A percentile compares a stretch with the other conserved stretches of the same genome.
Conservation (phyloP, 2,329 filamentous ascomycete species). For the Aspergillus puulaauensis region DNA sequence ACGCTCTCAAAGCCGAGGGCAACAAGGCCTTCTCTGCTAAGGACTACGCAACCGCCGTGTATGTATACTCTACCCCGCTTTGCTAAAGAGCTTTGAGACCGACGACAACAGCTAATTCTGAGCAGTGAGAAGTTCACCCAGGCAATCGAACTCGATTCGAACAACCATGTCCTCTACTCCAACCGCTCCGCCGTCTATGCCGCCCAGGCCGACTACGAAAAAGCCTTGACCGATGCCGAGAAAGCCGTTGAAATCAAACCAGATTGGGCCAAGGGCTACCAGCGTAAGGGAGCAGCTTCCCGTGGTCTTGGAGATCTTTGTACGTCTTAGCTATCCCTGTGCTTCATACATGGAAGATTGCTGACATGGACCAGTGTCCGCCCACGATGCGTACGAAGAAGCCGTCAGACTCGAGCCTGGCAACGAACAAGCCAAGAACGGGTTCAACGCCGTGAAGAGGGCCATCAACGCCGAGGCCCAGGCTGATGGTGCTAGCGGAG, state of each 20-base stretch:
- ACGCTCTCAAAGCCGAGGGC: constrained; percentile 91
- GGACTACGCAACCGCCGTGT: constrained; percentile 96
- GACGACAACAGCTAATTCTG: constrained; percentile 5
- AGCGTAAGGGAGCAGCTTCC: constrained; percentile 84
- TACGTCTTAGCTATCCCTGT: constrained; percentile 35
- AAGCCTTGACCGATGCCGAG: constrained; percentile 82
- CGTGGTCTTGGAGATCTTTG: constrained; percentile 82
- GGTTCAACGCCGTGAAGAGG: constrained; percentile 78
- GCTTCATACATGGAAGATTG: neutral
- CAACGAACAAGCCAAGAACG: constrained; percentile 91
- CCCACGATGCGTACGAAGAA: constrained; percentile 87
- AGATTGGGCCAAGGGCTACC: constrained; percentile 97
- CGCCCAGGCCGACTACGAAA: constrained; percentile 83
- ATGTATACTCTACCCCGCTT: constrained; percentile 57
- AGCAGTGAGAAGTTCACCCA: constrained; percentile 87
- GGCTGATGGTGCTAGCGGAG: constrained; percentile 60
- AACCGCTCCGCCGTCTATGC: constrained; percentile 88
- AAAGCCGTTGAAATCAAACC: constrained; percentile 95
- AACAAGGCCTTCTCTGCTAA: constrained; percentile 98
- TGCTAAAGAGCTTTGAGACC: neutral
- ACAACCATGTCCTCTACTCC: constrained; percentile 96
- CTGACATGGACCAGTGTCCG: constrained; percentile 56
- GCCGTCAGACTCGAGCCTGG: constrained; percentile 89
- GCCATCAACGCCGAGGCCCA: constrained; percentile 77
- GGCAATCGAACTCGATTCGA: constrained; percentile 82